phyloP scores from a whole-genome alignment of 2,329 filamentous ascomycete species.

The Penicillium sumatraense region DNA sequence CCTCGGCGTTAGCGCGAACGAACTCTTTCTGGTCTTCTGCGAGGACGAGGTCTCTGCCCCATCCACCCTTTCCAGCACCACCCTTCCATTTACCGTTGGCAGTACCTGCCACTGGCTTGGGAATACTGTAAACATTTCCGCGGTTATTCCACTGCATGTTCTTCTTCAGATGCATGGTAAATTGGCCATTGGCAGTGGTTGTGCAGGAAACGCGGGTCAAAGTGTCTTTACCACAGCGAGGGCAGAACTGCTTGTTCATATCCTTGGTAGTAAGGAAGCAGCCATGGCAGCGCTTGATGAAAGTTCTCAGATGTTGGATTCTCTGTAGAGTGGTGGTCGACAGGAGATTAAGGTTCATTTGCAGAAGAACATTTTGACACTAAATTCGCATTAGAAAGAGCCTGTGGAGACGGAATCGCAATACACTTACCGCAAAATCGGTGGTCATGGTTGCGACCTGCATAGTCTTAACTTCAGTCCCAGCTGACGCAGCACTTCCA shows the following conservation, averaged over 20 bases:
- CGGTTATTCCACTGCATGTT: constrained; percentile 97
- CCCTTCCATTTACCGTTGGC: constrained; percentile 74
- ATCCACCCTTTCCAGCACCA: constrained; percentile 80
- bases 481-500: constrained; percentile 49
- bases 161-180: constrained; percentile 84
- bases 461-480: constrained; percentile 66
- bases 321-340: constrained; percentile 74
- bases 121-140: constrained; percentile 89
- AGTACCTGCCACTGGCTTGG: constrained; percentile 82
- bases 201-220: constrained; percentile 84
- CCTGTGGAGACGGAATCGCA: background rate
- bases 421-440: constrained; percentile 80
- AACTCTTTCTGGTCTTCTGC: constrained; percentile 98
- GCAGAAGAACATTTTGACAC: constrained; percentile 85
- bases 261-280: constrained; percentile 87
- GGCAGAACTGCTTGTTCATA: constrained; percentile 89
- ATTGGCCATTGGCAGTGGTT: constrained; percentile 78
- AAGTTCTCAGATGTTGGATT: constrained; percentile 84
- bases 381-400: constrained; percentile 20
- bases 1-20: constrained; percentile 63
- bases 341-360: constrained; percentile 91
- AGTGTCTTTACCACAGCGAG: constrained; percentile 84
- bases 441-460: constrained; percentile 91
- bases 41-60: constrained; percentile 82
- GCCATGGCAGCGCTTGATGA: constrained; percentile 89